Conservation (phyloP, 257 asterid species). For the Nicotiana obtusifolia region DNA sequence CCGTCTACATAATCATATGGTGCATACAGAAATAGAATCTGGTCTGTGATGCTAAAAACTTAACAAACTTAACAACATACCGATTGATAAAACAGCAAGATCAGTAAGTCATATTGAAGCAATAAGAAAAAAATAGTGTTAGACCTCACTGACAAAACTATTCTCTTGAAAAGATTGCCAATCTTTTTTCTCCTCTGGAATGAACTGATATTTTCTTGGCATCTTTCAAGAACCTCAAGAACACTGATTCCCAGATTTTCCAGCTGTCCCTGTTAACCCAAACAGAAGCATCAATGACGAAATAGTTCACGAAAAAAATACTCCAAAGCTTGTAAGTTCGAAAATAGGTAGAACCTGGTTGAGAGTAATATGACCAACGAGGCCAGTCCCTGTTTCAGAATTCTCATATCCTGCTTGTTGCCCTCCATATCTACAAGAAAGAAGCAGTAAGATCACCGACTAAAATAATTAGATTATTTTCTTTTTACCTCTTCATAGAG, state of each 20-base stretch:
- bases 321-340: conserved; percentile 7
- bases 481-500: not conserved
- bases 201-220: conserved; percentile 48
- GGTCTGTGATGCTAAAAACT: not conserved
- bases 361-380: conserved; percentile 90
- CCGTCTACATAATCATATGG: not conserved
- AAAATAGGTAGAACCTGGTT: conserved; percentile 50
- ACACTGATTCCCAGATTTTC: conserved; percentile 39
- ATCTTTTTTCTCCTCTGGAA: conserved; percentile 60
- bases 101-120: not conserved
- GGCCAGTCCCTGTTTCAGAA: conserved; percentile 45
- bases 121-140: not conserved
- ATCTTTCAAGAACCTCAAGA: conserved; percentile 55
- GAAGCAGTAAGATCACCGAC: not conserved
- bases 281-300: conserved; percentile 1
- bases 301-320: conserved; percentile 20
- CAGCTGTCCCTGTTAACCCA: conserved; percentile 50
- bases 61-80: not conserved
- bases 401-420: conserved; percentile 31
- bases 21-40: not conserved
- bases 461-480: not conserved
- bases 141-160: conserved; percentile 62
- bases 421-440: conserved; percentile 52
- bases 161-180: conserved; percentile 53
- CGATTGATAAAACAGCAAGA: not conserved